Base-by-base conservation (phyloP, 768 basidiomycete species). In the Amanita exitialis region DNA sequence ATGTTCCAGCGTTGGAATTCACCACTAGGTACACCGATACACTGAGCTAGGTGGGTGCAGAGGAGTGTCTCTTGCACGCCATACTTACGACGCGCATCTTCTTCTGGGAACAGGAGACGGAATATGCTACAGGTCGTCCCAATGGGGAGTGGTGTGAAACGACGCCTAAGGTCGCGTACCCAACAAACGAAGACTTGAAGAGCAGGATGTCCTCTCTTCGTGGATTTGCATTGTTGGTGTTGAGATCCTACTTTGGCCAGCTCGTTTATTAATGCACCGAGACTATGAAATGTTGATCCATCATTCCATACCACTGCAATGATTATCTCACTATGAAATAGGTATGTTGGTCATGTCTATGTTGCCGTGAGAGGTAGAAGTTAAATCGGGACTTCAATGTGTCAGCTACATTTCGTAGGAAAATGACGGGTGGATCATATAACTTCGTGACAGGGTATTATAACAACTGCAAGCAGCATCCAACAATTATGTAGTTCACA, bases 21-120 rank as follows among this genome's bases (percentile, higher is more conserved):
- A 34, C 61, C 52, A 47, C 57, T 44, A 30, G 66, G 45, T 4
- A 76, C 58, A 42, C 74, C 73, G 52, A 77, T 69, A 38, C 71
- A 70, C 16, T 78, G 68, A 1, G 71, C 70, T 0, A 94, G 68
- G 25, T 72, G 63, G 9, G 66, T 61, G 1, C 75, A 73, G 16
- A 94, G 71, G 30, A 66, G 73, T 12, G 69, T 66, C 67, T 92
- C 90, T 61, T 86, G 79, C 59, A 92, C 69, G 30, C 80, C 78
- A 57, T 84, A 94, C 62, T 80, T 79, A 20, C 93, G 72, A 13
- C 75, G 64, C 1, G 68, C 58, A 53, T 93, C 89, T 51, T 90
- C 81, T 54, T 93, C 83, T 0, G 93, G 91, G 60, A 93, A 94
- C n/a, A 95, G 67, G 4, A 92, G 64, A 6, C 80, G 77, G 58